These are phyloP conservation scores for Barnettozyma hawaiiensis DNA, from an alignment of 1,139 yeast genomes.

Conservation along the genomic window DNA sequence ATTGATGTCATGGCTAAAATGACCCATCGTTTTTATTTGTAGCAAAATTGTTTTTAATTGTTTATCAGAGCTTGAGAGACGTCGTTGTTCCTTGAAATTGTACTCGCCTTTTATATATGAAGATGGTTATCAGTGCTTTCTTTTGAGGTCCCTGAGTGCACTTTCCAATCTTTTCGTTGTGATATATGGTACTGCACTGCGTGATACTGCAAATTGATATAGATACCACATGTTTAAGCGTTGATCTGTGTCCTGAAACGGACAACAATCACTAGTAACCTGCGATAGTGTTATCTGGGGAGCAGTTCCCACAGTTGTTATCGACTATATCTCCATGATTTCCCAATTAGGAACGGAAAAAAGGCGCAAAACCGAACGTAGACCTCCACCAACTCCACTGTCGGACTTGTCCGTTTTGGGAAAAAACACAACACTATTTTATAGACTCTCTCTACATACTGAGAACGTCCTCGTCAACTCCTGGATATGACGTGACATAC, in stretches of 20 bases:
- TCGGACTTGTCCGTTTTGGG: neutral
- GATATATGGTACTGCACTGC: neutral
- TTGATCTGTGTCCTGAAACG: neutral
- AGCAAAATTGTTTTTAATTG: neutral
- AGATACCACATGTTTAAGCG: neutral
- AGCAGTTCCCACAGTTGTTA: neutral
- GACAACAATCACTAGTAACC: neutral
- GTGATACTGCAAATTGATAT: neutral
- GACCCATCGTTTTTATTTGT: neutral
- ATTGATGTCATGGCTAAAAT: conserved; percentile 20
- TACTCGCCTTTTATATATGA: neutral
- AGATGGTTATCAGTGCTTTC: neutral
- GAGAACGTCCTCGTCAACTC: too few species aligned
- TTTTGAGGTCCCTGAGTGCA: too few species aligned
- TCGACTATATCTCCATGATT: conserved; percentile 2
- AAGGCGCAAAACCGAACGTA: neutral
- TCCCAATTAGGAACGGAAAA: neutral
- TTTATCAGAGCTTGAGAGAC: neutral
- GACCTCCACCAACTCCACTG: neutral
- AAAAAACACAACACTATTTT: neutral
- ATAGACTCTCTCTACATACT: too few species aligned
- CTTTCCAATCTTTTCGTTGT: neutral
- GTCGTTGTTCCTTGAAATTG: neutral
- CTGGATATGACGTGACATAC: too few species aligned
- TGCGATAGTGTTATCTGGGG: neutral